Conservation (phyloP, 2,329 filamentous ascomycete genomes). For the Chaetomiaceae sp. region DNA sequence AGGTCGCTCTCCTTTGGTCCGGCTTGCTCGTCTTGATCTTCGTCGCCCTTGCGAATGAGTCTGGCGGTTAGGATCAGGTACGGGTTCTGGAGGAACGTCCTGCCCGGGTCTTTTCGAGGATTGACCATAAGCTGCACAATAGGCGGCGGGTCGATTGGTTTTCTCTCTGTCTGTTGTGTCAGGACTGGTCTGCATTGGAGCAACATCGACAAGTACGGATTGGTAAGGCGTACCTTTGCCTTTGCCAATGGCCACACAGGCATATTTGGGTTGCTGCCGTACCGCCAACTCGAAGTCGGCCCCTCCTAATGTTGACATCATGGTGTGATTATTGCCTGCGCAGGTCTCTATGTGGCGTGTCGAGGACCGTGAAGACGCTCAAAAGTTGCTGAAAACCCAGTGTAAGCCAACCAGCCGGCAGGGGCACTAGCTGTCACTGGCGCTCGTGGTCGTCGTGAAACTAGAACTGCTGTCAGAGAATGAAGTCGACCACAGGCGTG, state of each 20-base stretch:
- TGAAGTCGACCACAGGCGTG: neutral
- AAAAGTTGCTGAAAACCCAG: neutral
- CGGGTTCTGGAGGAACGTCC: conserved; percentile 49
- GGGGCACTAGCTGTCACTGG: too few relatives aligned
- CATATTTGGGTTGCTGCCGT: conserved; percentile 61
- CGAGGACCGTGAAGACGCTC: neutral
- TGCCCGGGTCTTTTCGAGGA: conserved; percentile 39
- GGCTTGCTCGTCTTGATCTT: conserved; percentile 32
- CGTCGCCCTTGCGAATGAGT: conserved; percentile 34
- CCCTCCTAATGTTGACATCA: conserved; percentile 13
- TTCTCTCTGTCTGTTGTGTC: conserved; percentile 55
- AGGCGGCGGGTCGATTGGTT: conserved; percentile 82
- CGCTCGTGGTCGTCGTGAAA: too few relatives aligned
- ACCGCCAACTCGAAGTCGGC: conserved; percentile 34
- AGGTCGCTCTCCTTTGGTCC: conserved; percentile 52
- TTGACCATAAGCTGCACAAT: conserved; percentile 64
- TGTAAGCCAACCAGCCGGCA: neutral
- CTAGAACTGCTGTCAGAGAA: too few relatives aligned
- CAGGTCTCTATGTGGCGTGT: neutral
- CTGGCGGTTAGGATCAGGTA: conserved; percentile 44
- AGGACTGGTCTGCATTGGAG: too few relatives aligned
- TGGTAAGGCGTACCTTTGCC: conserved; percentile 55
- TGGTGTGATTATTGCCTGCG: neutral
- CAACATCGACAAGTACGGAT: neutral
- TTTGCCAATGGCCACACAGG: conserved; percentile 63